A percentile compares a stretch with the other conserved stretches of the same genome.
Conservation (phyloP, 228 moss, liverwort and hornwort species). For the Sphagnum magellanicum region DNA sequence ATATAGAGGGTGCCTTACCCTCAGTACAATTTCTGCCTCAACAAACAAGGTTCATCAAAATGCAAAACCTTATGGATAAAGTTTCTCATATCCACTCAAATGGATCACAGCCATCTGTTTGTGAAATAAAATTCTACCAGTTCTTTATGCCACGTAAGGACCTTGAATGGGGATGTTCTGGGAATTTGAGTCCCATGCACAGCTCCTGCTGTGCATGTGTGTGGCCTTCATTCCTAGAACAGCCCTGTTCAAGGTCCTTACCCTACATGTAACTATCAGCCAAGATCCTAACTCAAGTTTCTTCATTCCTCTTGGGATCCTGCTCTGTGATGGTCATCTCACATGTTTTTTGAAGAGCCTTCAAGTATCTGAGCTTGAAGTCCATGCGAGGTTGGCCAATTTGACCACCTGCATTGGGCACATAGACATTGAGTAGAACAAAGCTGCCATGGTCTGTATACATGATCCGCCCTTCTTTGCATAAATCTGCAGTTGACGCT, state of each 20-base stretch:
- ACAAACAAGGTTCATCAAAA: not conserved
- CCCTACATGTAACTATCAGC: not conserved
- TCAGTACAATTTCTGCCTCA: too few species aligned
- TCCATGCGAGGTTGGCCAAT: constrained; percentile 65
- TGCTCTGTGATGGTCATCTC: not conserved
- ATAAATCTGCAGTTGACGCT: constrained; percentile 30
- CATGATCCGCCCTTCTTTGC: constrained; percentile 66
- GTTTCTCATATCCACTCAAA: not conserved
- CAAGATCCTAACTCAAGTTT: not conserved
- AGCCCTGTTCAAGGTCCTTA: not conserved
- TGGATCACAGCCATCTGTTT: not conserved
- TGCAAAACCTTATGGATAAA: not conserved
- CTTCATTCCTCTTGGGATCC: not conserved
- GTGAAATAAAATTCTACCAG: too few species aligned
- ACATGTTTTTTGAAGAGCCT: constrained; percentile 63
- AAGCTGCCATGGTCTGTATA: constrained; percentile 81
- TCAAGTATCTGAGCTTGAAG: constrained; percentile 63
- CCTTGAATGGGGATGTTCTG: too few species aligned
- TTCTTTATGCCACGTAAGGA: too few species aligned
- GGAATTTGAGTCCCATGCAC: too few species aligned
- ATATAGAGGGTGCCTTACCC: not conserved
- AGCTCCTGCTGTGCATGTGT: too few species aligned
- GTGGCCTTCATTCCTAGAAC: too few species aligned
- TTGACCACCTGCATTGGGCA: constrained; percentile 71
- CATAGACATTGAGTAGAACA: constrained; percentile 73